A percentile compares a stretch with the other conserved stretches of the same genome.
Evolutionary conservation across 2,329 filamentous ascomycete species (phyloP).

Genomic region (Penicillium sp.): DNA sequence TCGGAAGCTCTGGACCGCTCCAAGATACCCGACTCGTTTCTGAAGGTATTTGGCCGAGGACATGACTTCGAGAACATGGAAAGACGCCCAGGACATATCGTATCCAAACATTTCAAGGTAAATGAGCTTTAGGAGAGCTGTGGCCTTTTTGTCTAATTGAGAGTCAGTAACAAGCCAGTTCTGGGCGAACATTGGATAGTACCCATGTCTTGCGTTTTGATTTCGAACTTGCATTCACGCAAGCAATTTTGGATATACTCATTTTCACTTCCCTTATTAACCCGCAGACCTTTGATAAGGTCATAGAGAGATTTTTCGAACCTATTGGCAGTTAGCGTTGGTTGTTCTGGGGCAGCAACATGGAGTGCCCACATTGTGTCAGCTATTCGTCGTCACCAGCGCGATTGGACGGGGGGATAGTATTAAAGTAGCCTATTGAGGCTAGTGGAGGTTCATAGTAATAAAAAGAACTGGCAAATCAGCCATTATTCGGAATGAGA

Average conservation of each 20-base stretch:
- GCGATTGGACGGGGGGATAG: not conserved
- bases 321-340: conserved; percentile 50
- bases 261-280: conserved; percentile 91
- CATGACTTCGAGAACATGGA: conserved; percentile 99
- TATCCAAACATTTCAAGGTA: conserved; percentile 99
- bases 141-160: conserved; percentile 80
- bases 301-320: conserved; percentile 99
- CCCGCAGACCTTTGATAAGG: conserved; percentile 92
- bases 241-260: conserved; percentile 91
- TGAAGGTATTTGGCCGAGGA: conserved; percentile 90
- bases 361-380: conserved; percentile 2
- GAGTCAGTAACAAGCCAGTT: conserved; percentile 14
- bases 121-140: conserved; percentile 88
- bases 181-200: conserved; percentile 12
- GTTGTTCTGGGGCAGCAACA: not conserved
- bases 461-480: not conserved
- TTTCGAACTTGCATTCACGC: conserved; percentile 92
- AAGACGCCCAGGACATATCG: conserved; percentile 99
- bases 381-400: not conserved
- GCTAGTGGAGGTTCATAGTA: not conserved
- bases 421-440: not conserved
- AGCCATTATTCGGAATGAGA: not conserved
- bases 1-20: conserved; percentile 91
- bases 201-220: conserved; percentile 91
- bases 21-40: conserved; percentile 92